Conservation (phyloP, 768 basidiomycete genomes). For the Amylocystis lapponica region DNA sequence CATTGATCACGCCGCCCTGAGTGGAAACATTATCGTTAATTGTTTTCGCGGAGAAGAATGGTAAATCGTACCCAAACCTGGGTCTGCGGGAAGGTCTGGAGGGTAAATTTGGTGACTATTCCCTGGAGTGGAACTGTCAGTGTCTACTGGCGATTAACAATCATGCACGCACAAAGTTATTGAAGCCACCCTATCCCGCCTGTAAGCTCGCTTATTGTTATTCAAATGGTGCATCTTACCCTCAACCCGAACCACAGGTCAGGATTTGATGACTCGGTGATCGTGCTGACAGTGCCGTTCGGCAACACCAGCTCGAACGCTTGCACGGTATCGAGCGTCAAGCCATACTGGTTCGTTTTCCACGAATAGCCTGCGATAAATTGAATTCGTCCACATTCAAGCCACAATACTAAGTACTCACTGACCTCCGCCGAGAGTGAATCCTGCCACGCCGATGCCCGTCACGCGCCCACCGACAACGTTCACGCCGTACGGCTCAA, state of each 20-base stretch:
- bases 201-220: background rate
- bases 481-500: slow-evolving; percentile 37
- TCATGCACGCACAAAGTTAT: slow-evolving; percentile 47
- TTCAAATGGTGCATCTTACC: slow-evolving; percentile 13
- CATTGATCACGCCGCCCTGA: slow-evolving; percentile 21
- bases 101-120: slow-evolving; percentile 49
- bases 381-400: background rate
- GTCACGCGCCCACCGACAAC: slow-evolving; percentile 50
- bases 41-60: slow-evolving; percentile 30
- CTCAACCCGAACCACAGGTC: slow-evolving; percentile 36
- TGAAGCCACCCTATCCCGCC: slow-evolving; percentile 43
- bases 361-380: background rate
- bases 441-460: slow-evolving; percentile 55
- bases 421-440: slow-evolving; percentile 31
- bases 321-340: slow-evolving; percentile 3
- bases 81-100: slow-evolving; percentile 44
- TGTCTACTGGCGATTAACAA: slow-evolving; percentile 13
- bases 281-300: slow-evolving; percentile 33
- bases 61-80: slow-evolving; percentile 45
- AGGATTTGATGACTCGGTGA: slow-evolving; percentile 25
- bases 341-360: slow-evolving; percentile 28
- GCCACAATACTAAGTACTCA: slow-evolving; percentile 6
- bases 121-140: slow-evolving; percentile 32
- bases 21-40: slow-evolving; percentile 35
- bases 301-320: slow-evolving; percentile 51